Evolutionary conservation across 2,329 filamentous ascomycete genomes (phyloP).

Genomic region (Pseudogymnoascus destructans): DNA sequence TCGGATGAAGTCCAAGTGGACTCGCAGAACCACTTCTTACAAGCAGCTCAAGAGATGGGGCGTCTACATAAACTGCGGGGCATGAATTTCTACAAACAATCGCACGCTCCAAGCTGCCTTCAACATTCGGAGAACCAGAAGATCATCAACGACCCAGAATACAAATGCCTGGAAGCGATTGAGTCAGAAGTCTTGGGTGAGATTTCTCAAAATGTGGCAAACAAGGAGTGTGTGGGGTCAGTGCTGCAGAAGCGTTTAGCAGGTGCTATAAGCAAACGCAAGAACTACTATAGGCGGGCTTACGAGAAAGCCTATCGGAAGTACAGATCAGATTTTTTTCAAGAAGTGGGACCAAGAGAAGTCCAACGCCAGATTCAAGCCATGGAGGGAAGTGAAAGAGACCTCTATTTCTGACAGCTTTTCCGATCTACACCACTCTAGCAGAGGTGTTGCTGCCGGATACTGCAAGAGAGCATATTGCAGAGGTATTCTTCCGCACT

Average conservation of each 20-base stretch:
- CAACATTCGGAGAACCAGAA: background rate
- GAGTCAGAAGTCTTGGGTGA: background rate
- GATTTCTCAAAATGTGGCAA: background rate
- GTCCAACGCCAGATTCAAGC: background rate
- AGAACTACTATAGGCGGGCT: background rate
- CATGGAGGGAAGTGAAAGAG: conserved; percentile 1
- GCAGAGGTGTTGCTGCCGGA: background rate
- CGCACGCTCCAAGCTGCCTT: background rate
- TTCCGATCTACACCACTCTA: background rate
- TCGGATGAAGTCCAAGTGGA: background rate
- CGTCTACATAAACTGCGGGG: background rate
- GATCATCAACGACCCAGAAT: background rate
- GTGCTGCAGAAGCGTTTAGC: background rate
- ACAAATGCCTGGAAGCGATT: background rate
- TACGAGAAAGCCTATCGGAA: background rate
- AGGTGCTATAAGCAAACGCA: background rate
- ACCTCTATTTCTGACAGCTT: background rate
- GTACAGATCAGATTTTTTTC: background rate
- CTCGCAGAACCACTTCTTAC: background rate
- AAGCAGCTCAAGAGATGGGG: background rate
- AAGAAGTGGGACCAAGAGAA: conserved; percentile 4
- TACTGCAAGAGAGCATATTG: conserved; percentile 5
- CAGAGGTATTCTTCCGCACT: background rate
- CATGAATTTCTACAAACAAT: conserved; percentile 6
- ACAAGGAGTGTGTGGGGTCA: background rate